These are phyloP conservation scores for Yarrowia galli DNA, from an alignment of 1,139 yeast species.

Conservation along the genomic window DNA sequence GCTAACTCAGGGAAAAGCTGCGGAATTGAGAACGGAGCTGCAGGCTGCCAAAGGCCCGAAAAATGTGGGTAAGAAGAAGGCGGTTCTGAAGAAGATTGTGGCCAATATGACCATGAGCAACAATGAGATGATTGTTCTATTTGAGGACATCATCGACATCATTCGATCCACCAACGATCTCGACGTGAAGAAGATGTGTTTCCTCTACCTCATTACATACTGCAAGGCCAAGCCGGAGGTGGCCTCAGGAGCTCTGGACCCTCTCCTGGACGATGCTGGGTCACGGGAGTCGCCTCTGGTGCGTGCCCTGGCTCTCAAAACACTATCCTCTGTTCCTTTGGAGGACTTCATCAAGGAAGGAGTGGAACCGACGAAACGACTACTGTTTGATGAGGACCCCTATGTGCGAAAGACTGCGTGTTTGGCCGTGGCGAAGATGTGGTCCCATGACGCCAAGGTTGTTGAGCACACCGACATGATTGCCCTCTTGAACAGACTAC, in stretches of 20 bases:
- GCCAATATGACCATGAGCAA: constrained; percentile 88
- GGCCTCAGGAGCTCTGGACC: constrained; percentile 64
- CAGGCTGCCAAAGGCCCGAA: constrained; percentile 42
- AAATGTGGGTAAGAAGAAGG: constrained; percentile 57
- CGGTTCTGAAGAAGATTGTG: constrained; percentile 74
- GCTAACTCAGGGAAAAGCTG: constrained; percentile 35
- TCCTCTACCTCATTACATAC: constrained; percentile 63
- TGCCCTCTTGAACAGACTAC: constrained; percentile 62
- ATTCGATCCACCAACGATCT: constrained; percentile 66
- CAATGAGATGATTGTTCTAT: constrained; percentile 70
- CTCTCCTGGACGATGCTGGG: constrained; percentile 60
- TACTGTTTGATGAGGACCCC: constrained; percentile 63
- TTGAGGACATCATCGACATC: constrained; percentile 70
- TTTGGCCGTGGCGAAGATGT: constrained; percentile 71
- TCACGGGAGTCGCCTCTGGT: constrained; percentile 53
- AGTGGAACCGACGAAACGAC: constrained; percentile 51
- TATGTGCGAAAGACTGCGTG: constrained; percentile 74
- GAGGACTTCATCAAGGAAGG: constrained; percentile 61
- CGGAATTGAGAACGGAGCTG: constrained; percentile 34
- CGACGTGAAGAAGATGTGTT: constrained; percentile 71
- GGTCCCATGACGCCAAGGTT: constrained; percentile 61
- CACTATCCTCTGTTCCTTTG: constrained; percentile 66
- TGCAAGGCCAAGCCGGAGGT: constrained; percentile 65
- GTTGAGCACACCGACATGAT: constrained; percentile 60
- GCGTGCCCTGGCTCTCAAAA: constrained; percentile 66